Conservation (phyloP, 2,329 filamentous ascomycete species). For the Ascosphaera pollenicola region DNA sequence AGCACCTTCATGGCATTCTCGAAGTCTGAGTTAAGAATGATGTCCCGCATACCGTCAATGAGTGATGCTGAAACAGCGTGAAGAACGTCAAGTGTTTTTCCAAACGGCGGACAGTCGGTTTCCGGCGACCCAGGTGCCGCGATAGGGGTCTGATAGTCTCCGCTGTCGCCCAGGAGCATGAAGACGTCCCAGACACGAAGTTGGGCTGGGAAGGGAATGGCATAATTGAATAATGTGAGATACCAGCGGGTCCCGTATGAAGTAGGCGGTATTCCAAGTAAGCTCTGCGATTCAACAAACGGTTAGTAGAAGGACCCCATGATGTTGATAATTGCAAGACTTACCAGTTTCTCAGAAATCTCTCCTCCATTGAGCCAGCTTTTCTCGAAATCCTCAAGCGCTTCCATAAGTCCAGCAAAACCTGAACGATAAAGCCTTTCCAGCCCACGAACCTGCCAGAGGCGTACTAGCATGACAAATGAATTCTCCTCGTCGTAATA, state of each 20-base stretch:
- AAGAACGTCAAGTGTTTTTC: constrained; percentile 58
- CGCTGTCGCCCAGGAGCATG: constrained; percentile 66
- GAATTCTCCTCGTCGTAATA: constrained; percentile 92
- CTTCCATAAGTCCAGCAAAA: constrained; percentile 70
- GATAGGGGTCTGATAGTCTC: constrained; percentile 17
- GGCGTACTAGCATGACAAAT: constrained; percentile 88
- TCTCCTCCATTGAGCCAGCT: constrained; percentile 61
- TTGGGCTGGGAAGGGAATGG: constrained; percentile 81
- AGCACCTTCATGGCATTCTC: constrained; percentile 96
- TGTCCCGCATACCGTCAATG: constrained; percentile 73
- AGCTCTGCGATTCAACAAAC: constrained; percentile 27
- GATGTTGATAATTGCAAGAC: constrained; percentile 13
- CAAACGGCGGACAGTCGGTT: constrained; percentile 17
- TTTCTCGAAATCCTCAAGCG: constrained; percentile 63
- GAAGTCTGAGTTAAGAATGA: constrained; percentile 80
- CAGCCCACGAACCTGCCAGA: constrained; percentile 77
- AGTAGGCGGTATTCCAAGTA: constrained; percentile 62
- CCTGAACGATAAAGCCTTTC: constrained; percentile 65
- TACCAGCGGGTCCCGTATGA: constrained; percentile 98
- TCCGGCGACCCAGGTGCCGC: constrained; percentile 5
- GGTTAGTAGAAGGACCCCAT: constrained; percentile 1
- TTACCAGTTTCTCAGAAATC: constrained; percentile 58
- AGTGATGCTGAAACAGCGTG: constrained; percentile 79
- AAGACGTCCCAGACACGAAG: constrained; percentile 96
- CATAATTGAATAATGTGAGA: constrained; percentile 90